These are phyloP conservation scores for Flaveria sonorensis DNA, from an alignment of 129 eudicot genomes.

Conservation along the genomic window DNA sequence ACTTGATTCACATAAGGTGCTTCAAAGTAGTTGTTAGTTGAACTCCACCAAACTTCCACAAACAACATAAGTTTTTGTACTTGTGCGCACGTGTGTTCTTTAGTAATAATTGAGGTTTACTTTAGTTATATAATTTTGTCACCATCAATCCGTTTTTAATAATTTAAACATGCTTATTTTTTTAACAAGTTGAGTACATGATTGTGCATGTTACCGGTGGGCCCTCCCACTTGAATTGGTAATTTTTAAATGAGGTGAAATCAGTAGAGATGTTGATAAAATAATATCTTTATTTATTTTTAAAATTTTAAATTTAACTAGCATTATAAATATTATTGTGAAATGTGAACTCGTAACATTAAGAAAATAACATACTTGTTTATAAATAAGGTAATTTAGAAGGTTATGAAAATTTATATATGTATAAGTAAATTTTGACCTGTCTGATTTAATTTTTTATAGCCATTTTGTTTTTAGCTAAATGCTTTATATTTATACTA, in stretches of 20 bases:
- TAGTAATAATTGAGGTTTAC: constrained; percentile 27
- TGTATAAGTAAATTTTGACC: too few species aligned
- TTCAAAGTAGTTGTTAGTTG: constrained; percentile 33
- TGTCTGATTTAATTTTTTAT: not conserved
- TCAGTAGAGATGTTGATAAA: constrained; percentile 1
- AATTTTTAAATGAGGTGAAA: constrained; percentile 8
- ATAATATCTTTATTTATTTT: not conserved
- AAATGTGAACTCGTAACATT: not conserved
- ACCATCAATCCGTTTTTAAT: constrained; percentile 20
- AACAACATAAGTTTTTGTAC: constrained; percentile 29
- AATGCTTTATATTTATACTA: too few species aligned
- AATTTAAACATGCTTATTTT: constrained; percentile 1
- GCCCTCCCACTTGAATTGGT: constrained; percentile 8
- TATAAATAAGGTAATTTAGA: too few species aligned
- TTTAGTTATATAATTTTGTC: constrained; percentile 18
- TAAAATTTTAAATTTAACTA: not conserved
- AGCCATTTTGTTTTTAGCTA: not conserved
- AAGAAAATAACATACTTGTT: not conserved
- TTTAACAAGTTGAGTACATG: constrained; percentile 12
- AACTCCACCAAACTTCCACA: constrained; percentile 26
- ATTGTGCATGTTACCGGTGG: constrained; percentile 24
- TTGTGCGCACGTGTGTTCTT: constrained; percentile 39
- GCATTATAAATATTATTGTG: not conserved
- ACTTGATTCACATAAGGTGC: constrained; percentile 7
- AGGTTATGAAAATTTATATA: too few species aligned